Evolutionary conservation across 805 yeast genomes (phyloP), one percentile per base, ranked within the genome.

Genomic region (Pichia membranifaciens): DNA sequence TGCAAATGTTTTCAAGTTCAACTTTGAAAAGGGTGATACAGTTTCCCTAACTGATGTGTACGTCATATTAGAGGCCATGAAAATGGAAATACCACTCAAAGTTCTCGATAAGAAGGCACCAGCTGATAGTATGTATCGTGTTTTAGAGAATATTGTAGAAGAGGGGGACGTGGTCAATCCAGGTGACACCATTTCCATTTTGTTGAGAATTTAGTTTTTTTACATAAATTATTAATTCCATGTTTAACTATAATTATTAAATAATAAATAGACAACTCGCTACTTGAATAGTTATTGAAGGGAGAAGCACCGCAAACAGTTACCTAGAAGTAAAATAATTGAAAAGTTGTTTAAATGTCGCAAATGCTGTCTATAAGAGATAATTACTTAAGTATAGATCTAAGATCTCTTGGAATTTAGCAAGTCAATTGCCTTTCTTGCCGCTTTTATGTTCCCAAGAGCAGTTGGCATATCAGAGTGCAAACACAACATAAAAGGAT

Each of bases 391-490:
- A 18, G 12, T 20, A n/a, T n/a, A n/a, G n/a, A 25, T 10, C 29
- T 22, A 38, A 4, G 15, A 20, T 17, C 31, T 45, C 16, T 23
- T 41, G 9, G 37, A 32, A 45, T 65, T 65, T 9, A 63, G 46
- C 16, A 34, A 47, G 46, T 65, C 66, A 28, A 62, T 51, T 0
- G 70, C 70, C 39, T 57, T 57, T 45, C 71, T 54, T 1, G 68
- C 64, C 12, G 45, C 55, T 35, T 52, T 53, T 17, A 66, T 56
- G 47, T 67, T 67, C 4, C 58, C 69, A 28, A 67, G 41, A 3
- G 70, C 70, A 7, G 64, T 60, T 3, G 70, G 67, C 67, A 67
- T 61, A 53, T 67, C 71, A 5, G 70, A 65, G 48, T 67, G 71
- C 20, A 67, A 48, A 52, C 71, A 67, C 4, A 65, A 55, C 46